phyloP scores from a whole-genome alignment of 1,139 yeast genomes.

The Pneumocystis jirovecii region DNA sequence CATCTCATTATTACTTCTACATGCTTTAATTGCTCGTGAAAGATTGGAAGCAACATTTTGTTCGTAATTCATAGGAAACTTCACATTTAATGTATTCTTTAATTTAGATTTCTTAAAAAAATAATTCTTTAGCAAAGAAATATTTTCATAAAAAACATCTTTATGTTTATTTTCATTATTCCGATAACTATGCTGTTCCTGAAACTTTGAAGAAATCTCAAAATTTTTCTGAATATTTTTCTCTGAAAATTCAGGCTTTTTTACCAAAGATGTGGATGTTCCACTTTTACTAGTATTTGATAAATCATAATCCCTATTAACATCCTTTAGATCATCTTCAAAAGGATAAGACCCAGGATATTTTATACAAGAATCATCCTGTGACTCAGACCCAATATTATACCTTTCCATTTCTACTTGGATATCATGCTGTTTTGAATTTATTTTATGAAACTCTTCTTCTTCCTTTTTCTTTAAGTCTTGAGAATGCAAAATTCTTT shows the following conservation, averaged over 20 bases:
- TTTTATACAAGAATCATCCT: not conserved
- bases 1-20: not conserved
- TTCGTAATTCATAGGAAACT: not conserved
- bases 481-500: conserved; percentile 20
- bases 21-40: not conserved
- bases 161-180: not conserved
- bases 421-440: not conserved
- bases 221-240: not conserved
- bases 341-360: not conserved
- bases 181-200: not conserved
- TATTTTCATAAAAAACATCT: not conserved
- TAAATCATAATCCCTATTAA: not conserved
- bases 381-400: not conserved
- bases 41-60: not conserved
- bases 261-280: not conserved
- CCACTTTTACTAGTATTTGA: not conserved
- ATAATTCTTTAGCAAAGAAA: not conserved
- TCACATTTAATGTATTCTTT: not conserved
- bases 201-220: not conserved
- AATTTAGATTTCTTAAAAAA: not conserved
- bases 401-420: not conserved
- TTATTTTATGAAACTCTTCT: conserved; percentile 6
- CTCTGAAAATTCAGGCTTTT: not conserved
- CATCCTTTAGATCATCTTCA: not conserved
- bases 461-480: conserved; percentile 15